phyloP scores from a whole-genome alignment of 2,329 filamentous ascomycete genomes.

The Cyphellophora attinorum region DNA sequence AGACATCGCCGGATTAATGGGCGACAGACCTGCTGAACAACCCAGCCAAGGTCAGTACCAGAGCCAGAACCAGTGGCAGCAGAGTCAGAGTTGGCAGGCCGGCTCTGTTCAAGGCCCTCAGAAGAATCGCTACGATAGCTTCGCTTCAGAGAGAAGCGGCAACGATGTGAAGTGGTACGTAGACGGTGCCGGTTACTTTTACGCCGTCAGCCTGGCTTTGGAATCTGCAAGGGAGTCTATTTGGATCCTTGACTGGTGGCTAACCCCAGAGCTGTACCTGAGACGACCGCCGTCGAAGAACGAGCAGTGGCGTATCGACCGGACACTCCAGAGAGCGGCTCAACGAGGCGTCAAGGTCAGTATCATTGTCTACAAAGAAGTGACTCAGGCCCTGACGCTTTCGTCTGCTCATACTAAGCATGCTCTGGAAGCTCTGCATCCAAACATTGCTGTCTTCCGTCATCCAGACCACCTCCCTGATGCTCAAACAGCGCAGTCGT shows the following conservation, averaged over 20 bases:
- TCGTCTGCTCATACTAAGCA: conserved; percentile 70
- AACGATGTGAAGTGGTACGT: conserved; percentile 76
- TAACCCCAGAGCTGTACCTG: conserved; percentile 74
- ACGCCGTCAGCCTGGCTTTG: conserved; percentile 68
- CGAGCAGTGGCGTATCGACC: conserved; percentile 74
- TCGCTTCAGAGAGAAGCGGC: conserved; percentile 60
- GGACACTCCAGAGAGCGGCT: conserved; percentile 71
- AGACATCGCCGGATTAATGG: conserved; percentile 34
- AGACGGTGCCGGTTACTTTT: conserved; percentile 71
- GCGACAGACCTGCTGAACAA: conserved; percentile 23
- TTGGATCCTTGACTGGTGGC: conserved; percentile 80
- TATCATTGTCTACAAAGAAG: conserved; percentile 88
- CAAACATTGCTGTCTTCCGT: conserved; percentile 79
- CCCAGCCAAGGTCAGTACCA: conserved; percentile 22
- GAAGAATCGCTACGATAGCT: conserved; percentile 44
- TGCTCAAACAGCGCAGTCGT: conserved; percentile 54
- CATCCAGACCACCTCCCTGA: conserved; percentile 83
- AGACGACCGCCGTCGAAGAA: conserved; percentile 72
- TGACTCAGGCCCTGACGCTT: conserved; percentile 66
- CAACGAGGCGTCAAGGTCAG: conserved; percentile 76
- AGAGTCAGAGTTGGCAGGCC: neutral
- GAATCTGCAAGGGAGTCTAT: conserved; percentile 65
- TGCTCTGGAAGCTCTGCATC: conserved; percentile 63
- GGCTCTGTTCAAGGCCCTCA: neutral
- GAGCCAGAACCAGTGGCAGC: neutral